Base-by-base conservation (phyloP, 1,284 basidiomycete genomes). In the Ustilago xerochloae region DNA sequence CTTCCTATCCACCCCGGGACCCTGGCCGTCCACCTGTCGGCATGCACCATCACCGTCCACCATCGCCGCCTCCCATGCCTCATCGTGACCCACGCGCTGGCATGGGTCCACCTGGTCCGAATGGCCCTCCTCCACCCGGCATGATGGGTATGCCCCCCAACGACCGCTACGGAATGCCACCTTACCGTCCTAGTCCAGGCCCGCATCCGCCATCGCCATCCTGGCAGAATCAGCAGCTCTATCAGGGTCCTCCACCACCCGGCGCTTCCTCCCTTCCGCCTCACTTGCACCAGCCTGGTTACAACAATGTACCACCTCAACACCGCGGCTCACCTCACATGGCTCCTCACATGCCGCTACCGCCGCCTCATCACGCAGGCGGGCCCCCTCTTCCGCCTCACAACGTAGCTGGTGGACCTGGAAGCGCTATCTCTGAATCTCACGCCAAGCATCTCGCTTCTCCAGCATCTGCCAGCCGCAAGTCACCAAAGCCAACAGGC, bases 211-310 rank as follows among this genome's bases (percentile, higher is more conserved):
- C 69, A 22, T 74, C 71, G 8, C 71, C 71, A 13, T 63, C 64
- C 29, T 74, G 71, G 71, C 71, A 74, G 55, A 59, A 68, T n/a
- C 70, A 73, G 60, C 71, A 61, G 58, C 48, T 62, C 36, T 74
- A 74, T 35, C 63, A 50, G 50, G 55, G 55, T 24, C 63, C 65
- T 26, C 63, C 56, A 36, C 71, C 62, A 18, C 61, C 70, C 6
- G 64, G 58, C 36, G 54, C 65, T 41, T 53, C 61, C 9, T 46
- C 51, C 24, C 54, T 68, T 12, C 70, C 70, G 12, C 65, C 71
- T 24, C 71, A 69, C 46, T 52, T 74, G 6, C 71, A 74, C 13
- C 70, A 74, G 49, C 57, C 55, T 5, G 59, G 45, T 29, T 60
- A 50, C 48, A 62, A 60, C 50, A 63, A 56, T 24, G 57, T 43